These are phyloP conservation scores for Rostrohypoxylon terebratum DNA, from an alignment of 495 filamentous ascomycete genomes.

Conservation along the genomic window DNA sequence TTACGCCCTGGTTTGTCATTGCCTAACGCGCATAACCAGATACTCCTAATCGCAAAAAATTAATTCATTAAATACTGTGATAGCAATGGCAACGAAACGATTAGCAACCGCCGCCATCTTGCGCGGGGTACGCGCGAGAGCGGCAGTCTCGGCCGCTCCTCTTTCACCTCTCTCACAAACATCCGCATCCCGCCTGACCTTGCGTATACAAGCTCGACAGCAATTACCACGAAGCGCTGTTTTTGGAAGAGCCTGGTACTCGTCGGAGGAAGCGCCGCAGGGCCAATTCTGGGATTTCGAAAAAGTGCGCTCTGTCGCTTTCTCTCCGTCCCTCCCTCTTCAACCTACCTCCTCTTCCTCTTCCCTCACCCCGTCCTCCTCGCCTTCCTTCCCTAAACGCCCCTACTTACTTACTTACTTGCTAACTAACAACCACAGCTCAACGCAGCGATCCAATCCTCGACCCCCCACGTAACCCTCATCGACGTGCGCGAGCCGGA, in stretches of 20 bases:
- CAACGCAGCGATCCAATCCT: conserved; percentile 11
- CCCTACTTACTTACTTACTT: too few species aligned
- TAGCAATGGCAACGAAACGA: conserved; percentile 36
- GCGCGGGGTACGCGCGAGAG: conserved; percentile 13
- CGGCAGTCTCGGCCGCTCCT: not conserved
- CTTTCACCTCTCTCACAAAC: not conserved
- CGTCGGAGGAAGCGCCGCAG: conserved; percentile 38
- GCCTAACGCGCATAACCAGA: not conserved
- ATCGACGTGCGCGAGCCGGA: conserved; percentile 86
- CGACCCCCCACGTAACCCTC: conserved; percentile 14
- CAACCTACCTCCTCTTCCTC: not conserved
- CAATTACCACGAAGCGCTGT: not conserved
- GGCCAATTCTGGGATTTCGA: conserved; percentile 63
- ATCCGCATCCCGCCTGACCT: not conserved
- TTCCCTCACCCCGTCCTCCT: too few species aligned
- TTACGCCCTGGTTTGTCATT: not conserved
- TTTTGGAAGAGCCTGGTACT: conserved; percentile 31
- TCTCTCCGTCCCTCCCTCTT: conserved; percentile 42
- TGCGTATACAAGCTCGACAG: not conserved
- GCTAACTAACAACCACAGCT: conserved; percentile 51
- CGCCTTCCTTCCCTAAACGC: too few species aligned
- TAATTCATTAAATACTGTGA: not conserved
- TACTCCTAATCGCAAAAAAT: not conserved
- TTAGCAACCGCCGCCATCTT: conserved; percentile 17
- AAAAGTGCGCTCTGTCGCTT: conserved; percentile 48